Percentiles rank a stretch among this genome's conserved stretches.
These are phyloP conservation scores for Verticillium albo-atrum DNA, from an alignment of 2,329 filamentous ascomycete species.

Conservation along the genomic window DNA sequence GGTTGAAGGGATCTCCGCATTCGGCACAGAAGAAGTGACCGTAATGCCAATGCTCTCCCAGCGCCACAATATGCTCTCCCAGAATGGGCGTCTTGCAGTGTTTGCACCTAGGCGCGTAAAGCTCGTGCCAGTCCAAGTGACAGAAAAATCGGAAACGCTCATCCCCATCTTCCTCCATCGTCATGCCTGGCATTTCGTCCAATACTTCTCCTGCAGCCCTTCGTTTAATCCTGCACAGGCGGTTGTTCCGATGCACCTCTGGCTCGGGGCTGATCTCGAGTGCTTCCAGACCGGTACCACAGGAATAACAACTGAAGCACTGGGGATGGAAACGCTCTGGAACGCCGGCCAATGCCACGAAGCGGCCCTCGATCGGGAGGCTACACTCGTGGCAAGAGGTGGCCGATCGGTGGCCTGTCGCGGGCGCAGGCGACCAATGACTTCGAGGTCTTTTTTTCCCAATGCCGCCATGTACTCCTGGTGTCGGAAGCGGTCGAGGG, in stretches of 20 bases:
- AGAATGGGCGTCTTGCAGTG: constrained; percentile 96
- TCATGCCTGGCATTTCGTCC: constrained; percentile 58
- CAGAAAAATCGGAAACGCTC: constrained; percentile 82
- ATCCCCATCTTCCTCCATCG: constrained; percentile 68
- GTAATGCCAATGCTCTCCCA: constrained; percentile 93
- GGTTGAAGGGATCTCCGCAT: constrained; percentile 90
- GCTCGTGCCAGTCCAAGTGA: constrained; percentile 97
- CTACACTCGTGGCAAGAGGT: constrained; percentile 76
- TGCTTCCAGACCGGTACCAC: constrained; percentile 83
- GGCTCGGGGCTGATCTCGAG: constrained; percentile 97
- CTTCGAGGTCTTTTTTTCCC: constrained; percentile 27
- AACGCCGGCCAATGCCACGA: constrained; percentile 75
- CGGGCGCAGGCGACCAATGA: constrained; percentile 57
- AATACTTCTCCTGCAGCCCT: constrained; percentile 55
- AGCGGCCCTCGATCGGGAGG: constrained; percentile 81
- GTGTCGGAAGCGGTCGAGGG: constrained; percentile 4
- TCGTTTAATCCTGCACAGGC: constrained; percentile 67
- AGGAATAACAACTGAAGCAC: constrained; percentile 88
- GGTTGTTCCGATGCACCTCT: constrained; percentile 61
- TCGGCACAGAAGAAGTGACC: constrained; percentile 99
- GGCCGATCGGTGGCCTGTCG: constrained; percentile 17
- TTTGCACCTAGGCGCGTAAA: constrained; percentile 88
- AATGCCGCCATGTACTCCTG: constrained; percentile 3
- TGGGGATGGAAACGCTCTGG: constrained; percentile 80
- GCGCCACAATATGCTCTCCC: constrained; percentile 88